Conservation (phyloP, 345 rosid genomes). For the Arabis hirsuta region DNA sequence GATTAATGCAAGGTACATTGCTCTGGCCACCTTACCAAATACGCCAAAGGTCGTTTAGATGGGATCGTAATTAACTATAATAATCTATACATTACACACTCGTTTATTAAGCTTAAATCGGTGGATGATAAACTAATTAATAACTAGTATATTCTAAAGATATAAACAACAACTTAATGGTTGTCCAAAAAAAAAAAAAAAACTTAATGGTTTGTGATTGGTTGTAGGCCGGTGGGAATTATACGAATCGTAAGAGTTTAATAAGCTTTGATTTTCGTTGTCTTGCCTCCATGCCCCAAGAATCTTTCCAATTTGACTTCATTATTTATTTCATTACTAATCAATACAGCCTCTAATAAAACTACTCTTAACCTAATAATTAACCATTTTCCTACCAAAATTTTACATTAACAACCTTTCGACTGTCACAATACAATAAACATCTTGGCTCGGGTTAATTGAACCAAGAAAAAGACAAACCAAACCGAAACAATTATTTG, state of each 20-base stretch:
- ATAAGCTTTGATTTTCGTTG: slow-evolving; percentile 35
- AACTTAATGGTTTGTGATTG: slow-evolving; percentile 12
- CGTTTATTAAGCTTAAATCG: slow-evolving; percentile 1
- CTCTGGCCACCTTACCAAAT: slow-evolving; percentile 34
- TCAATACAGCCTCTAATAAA: slow-evolving; percentile 9
- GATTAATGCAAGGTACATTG: background rate
- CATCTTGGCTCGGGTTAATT: background rate
- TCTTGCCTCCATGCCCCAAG: slow-evolving; percentile 25
- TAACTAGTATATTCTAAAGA: background rate
- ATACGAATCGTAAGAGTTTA: slow-evolving; percentile 37
- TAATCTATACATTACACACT: background rate
- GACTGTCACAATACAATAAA: background rate
- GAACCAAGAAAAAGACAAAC: slow-evolving; percentile 1
- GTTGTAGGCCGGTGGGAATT: slow-evolving; percentile 41
- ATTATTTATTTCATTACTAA: slow-evolving; percentile 15
- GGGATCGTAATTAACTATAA: slow-evolving; percentile 17
- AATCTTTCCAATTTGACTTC: slow-evolving; percentile 40
- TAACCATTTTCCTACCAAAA: background rate
- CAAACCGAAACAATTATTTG: background rate
- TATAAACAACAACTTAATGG: background rate
- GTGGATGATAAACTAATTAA: slow-evolving; percentile 10
- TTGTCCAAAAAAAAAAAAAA: too few relatives aligned
- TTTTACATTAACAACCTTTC: background rate
- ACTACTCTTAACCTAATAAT: background rate
- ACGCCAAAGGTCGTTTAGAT: slow-evolving; percentile 27